phyloP scores from a whole-genome alignment of 2,329 filamentous ascomycete genomes.

The Penicillium occitanis region DNA sequence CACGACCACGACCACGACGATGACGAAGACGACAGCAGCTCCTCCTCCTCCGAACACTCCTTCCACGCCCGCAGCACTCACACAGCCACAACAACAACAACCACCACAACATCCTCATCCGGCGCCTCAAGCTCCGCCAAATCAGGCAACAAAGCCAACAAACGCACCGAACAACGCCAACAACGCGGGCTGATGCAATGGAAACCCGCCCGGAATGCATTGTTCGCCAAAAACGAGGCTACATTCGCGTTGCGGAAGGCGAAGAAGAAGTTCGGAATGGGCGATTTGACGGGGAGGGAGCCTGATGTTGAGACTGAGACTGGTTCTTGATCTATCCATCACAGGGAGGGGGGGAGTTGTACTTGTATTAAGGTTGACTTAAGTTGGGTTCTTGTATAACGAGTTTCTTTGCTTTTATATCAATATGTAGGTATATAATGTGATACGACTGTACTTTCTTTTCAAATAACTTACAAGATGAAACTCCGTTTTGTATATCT shows the following conservation, averaged over 20 bases:
- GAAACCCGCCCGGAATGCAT: constrained; percentile 80
- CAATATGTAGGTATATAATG: not conserved
- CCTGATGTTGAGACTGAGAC: constrained; percentile 83
- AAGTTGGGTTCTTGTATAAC: not conserved
- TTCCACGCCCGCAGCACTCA: not conserved
- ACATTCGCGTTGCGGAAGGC: constrained; percentile 74
- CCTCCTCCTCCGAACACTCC: not conserved
- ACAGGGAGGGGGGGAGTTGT: no score
- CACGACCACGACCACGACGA: not conserved
- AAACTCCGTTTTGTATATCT: not conserved
- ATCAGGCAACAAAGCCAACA: constrained; percentile 38
- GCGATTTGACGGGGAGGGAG: constrained; percentile 71
- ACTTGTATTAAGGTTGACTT: not conserved
- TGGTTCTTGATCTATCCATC: constrained; percentile 18
- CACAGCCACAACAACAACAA: constrained; percentile 32
- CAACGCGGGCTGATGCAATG: constrained; percentile 94
- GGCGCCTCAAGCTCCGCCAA: constrained; percentile 24
- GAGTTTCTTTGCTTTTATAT: not conserved
- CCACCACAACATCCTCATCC: not conserved
- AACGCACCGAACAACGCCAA: constrained; percentile 67
- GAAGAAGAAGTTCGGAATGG: constrained; percentile 68
- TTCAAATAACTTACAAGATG: not conserved
- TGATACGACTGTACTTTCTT: not conserved
- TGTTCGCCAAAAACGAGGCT: constrained; percentile 85
- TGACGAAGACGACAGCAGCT: not conserved